Evolutionary conservation across 805 yeast species (phyloP).

Genomic region (Helenozyma rhizophorensis): DNA sequence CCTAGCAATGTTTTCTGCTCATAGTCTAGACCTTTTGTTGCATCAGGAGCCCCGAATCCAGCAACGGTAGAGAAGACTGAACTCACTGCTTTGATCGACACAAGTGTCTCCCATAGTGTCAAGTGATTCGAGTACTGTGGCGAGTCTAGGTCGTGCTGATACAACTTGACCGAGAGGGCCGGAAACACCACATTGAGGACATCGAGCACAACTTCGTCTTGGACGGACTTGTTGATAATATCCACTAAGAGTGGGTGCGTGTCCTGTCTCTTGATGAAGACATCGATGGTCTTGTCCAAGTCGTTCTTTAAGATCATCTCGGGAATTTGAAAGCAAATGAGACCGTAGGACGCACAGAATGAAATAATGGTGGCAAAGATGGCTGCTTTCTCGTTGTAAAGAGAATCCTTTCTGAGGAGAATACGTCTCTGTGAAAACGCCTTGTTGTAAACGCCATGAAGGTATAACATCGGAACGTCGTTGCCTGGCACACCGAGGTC

Average conservation of each 20-base stretch:
- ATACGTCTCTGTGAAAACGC: slow-evolving; percentile 41
- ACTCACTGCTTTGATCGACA: slow-evolving; percentile 60
- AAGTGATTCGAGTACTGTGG: slow-evolving; percentile 51
- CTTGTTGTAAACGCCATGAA: slow-evolving; percentile 41
- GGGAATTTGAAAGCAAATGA: slow-evolving; percentile 64
- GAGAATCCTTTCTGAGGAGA: slow-evolving; percentile 37
- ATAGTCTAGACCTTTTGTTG: slow-evolving; percentile 43
- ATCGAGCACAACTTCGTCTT: slow-evolving; percentile 63
- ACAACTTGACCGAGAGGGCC: slow-evolving; percentile 32
- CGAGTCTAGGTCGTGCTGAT: slow-evolving; percentile 42
- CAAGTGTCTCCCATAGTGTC: slow-evolving; percentile 53
- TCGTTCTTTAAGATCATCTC: slow-evolving; percentile 51
- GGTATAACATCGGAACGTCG: slow-evolving; percentile 42
- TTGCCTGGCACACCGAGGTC: slow-evolving; percentile 45
- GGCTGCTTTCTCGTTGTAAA: slow-evolving; percentile 30
- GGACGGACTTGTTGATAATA: slow-evolving; percentile 53
- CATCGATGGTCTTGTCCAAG: slow-evolving; percentile 22
- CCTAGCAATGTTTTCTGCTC: slow-evolving; percentile 71
- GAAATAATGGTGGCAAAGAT: slow-evolving; percentile 47
- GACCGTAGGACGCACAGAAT: slow-evolving; percentile 56
- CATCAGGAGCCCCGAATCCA: slow-evolving; percentile 45
- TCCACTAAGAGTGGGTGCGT: slow-evolving; percentile 43
- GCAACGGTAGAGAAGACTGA: slow-evolving; percentile 53
- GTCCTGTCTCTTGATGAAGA: slow-evolving; percentile 19
- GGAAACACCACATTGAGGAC: slow-evolving; percentile 53